Base-by-base conservation (phyloP, 805 yeast species). In the Starmerella bacillaris region DNA sequence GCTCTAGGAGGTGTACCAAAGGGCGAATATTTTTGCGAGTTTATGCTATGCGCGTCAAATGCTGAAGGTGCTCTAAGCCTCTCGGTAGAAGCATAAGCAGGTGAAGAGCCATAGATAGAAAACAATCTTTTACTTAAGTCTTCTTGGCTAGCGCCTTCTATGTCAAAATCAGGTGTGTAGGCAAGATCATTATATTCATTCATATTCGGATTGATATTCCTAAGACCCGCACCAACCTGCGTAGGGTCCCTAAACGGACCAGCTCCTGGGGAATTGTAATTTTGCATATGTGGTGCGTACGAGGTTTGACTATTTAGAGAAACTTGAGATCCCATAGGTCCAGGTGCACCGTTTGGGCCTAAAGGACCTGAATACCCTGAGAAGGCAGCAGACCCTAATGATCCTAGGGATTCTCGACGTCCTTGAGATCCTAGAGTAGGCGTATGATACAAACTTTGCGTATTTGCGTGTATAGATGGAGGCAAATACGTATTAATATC, bases 121-220 rank as follows among this genome's bases (percentile, higher is more conserved):
- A 49, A 24, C 24, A 52, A 34, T 8, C 51, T 41, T 14, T 47
- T 42, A 27, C 44, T 33, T 39, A 47, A 50, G 31, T 46, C 47
- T 26, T 46, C 51, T 21, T 41, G 39, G 27, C 44, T 41, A 20
- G 20, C 36, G 2, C 33, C 30, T 3, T 27, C 21, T 24, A 34
- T 31, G 18, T 26, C 41, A 27, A 39, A 18, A 17, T 32, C 39
- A 16, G 44, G 44, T 18, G 44, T 39, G 37, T 39, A 41, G 18
- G 38, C 7, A 15, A 26, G 6, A 22, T 9, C 9, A 9, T n/a
- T n/a, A 11, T 9, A 11, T n/a, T 11, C 9, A 22, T 22, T n/a
- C 12, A n/a, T n/a, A 11, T 6, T 18, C 7, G 29, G 32, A 9
- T 19, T 12, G n/a, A n/a, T n/a, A n/a, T n/a, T n/a, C n/a, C n/a